Base-by-base conservation (phyloP, 1,139 yeast species). In the Barnettozyma hawaiiensis region DNA sequence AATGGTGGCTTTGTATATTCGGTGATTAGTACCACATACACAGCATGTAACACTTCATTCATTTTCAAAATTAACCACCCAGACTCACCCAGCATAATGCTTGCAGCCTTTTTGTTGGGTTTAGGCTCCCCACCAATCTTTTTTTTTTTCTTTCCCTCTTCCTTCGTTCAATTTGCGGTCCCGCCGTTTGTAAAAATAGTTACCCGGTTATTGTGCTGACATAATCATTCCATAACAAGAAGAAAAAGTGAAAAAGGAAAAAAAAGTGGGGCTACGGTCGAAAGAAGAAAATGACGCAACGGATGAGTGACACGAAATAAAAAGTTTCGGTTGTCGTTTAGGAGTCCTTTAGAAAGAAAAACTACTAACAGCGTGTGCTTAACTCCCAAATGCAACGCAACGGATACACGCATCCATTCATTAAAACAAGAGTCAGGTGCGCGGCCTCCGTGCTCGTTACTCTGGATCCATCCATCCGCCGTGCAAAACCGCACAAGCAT, bases 241-340 rank as follows among this genome's bases (percentile, higher is more conserved):
- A 18, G 6, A 12, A 11, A 7, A 16, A 27, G 31, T 7, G 14
- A 5, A 10, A 12, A 5, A 26, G 28, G 6, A 14, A 10, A 16
- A 18, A 11, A 34, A 34, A 23, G 27, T 21, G 37, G 37, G 37
- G 37, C 16, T 21, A 14, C 37, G 37, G 37, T 34, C 37, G 37
- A 34, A 34, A 34, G 37, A 34, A 15, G 27, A 34, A 34, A 34
- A 34, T 34, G 37, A 34, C 37, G 37, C 37, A 34, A n/a, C 11
- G n/a, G 14, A 21, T 23, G 37, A 16, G 15, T 34, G 37, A 23
- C 27, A n/a, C 14, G 16, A n/a, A 26, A n/a, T n/a, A n/a, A n/a
- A n/a, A n/a, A n/a, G n/a, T n/a, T n/a, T n/a, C n/a, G n/a, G n/a
- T n/a, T n/a, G 22, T 21, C 22, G 22, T 21, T 26, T 26, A 26